These are phyloP conservation scores for Sarocladiaceae sp. DNA, from an alignment of 2,329 filamentous ascomycete genomes.

Conservation along the genomic window DNA sequence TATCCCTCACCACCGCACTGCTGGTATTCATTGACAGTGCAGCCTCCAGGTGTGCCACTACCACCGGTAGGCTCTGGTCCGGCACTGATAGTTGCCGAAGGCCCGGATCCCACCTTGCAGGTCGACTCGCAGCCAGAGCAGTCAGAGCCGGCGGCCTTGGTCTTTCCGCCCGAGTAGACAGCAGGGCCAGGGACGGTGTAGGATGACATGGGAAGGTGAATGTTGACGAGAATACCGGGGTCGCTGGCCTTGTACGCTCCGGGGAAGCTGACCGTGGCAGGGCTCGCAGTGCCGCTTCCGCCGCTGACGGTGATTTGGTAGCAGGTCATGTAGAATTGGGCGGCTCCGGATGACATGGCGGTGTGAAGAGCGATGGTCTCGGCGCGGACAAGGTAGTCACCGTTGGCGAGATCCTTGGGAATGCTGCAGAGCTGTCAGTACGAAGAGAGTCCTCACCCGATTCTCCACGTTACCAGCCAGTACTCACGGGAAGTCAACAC, in stretches of 20 bases:
- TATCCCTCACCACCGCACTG: slow-evolving; percentile 2
- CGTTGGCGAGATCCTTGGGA: slow-evolving; percentile 38
- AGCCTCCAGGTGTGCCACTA: slow-evolving; percentile 1
- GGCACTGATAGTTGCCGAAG: slow-evolving; percentile 1
- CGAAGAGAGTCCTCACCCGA: neutral
- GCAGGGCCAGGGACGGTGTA: slow-evolving; percentile 38
- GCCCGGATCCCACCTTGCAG: slow-evolving; percentile 7
- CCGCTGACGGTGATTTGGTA: slow-evolving; percentile 22
- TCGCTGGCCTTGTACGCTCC: slow-evolving; percentile 16
- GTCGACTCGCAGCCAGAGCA: slow-evolving; percentile 20
- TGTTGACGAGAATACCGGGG: slow-evolving; percentile 10
- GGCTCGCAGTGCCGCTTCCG: slow-evolving; percentile 15
- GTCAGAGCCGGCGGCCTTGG: slow-evolving; percentile 30
- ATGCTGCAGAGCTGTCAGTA: slow-evolving; percentile 20
- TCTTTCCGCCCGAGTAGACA: slow-evolving; percentile 34
- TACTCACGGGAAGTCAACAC: slow-evolving; percentile 28
- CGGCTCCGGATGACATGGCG: slow-evolving; percentile 27
- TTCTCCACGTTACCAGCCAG: neutral
- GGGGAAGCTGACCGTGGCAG: slow-evolving; percentile 18
- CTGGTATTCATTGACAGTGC: slow-evolving; percentile 1
- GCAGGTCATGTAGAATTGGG: slow-evolving; percentile 30
- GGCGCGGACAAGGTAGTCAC: slow-evolving; percentile 48
- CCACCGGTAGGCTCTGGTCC: slow-evolving; percentile 6
- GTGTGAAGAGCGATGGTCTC: slow-evolving; percentile 48
- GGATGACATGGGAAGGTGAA: slow-evolving; percentile 9